Base-by-base conservation (phyloP, 805 yeast species). In the Sporopachydermia quercuum region DNA sequence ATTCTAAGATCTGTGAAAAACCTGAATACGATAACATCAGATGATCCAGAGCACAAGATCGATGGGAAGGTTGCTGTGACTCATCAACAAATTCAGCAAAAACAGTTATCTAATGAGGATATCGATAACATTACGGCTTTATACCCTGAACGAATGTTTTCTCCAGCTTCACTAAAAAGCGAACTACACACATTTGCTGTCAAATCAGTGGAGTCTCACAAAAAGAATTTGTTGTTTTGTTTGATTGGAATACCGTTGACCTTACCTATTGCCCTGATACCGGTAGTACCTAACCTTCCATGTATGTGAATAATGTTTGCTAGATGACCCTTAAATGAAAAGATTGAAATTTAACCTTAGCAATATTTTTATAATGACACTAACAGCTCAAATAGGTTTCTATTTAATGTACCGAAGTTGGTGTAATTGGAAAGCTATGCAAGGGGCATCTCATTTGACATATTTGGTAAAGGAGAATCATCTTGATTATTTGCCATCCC, bases 261-360 rank as follows among this genome's bases (percentile, higher is more conserved):
- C 0, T 48, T 84, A 2, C 97, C 97, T 2, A 55, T 87, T 35
- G 86, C 84, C 0, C 49, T 85, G 35, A 52, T 89, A 0, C 97
- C 97, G 0, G 65, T 87, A n/a, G 55, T 86, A 3, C 97, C 97
- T 15, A 87, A 87, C 50, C 71, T 87, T 15, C 97, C 97, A 0
- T 23, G 30, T 23, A n/a, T 8, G 30, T 23, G n/a, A n/a, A n/a
- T n/a, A 8, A 8, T 8, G 30, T 8, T 8, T 23, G 8, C 13
- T 23, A 23, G 8, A 23, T 23, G n/a, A n/a, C n/a, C n/a, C n/a
- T n/a, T n/a, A n/a, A n/a, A n/a, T n/a, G n/a, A n/a, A n/a, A n/a
- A n/a, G n/a, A n/a, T n/a, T n/a, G n/a, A n/a, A n/a, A n/a, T n/a
- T n/a, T n/a, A n/a, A n/a, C n/a, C n/a, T n/a, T n/a, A n/a, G n/a